Conservation (phyloP, 2,329 filamentous ascomycete genomes). For the Aspergillus neotritici region DNA sequence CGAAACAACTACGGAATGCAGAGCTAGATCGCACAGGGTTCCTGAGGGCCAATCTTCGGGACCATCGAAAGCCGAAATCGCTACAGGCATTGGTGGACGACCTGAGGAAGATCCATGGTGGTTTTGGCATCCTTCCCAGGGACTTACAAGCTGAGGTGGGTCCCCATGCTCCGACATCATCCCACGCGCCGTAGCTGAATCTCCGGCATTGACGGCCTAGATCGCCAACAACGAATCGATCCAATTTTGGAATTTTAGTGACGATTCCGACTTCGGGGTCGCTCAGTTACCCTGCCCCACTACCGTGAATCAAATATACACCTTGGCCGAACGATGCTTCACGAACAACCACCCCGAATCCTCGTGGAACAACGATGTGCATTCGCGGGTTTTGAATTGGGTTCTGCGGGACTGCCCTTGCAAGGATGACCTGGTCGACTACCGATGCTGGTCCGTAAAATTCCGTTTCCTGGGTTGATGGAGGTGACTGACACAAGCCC, state of each 20-base stretch:
- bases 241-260: conserved; percentile 3
- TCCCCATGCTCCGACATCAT: too few species aligned
- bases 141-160: neutral
- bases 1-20: neutral
- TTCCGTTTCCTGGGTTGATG: too few species aligned
- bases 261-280: neutral
- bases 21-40: neutral
- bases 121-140: conserved; percentile 2
- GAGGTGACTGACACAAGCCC: too few species aligned
- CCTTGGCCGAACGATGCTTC: neutral
- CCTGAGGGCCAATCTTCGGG: neutral
- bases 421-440: conserved; percentile 4
- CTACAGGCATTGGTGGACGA: neutral
- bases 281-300: too few species aligned
- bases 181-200: too few species aligned
- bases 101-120: conserved; percentile 1
- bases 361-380: conserved; percentile 6
- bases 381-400: conserved; percentile 3
- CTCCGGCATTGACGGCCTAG: neutral
- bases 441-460: neutral
- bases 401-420: conserved; percentile 1
- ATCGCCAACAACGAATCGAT: conserved; percentile 1
- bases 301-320: too few species aligned
- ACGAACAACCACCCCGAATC: conserved; percentile 4
- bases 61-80: neutral